phyloP scores from a whole-genome alignment of 345 rosid species.

The Bretschneidera sinensis region DNA sequence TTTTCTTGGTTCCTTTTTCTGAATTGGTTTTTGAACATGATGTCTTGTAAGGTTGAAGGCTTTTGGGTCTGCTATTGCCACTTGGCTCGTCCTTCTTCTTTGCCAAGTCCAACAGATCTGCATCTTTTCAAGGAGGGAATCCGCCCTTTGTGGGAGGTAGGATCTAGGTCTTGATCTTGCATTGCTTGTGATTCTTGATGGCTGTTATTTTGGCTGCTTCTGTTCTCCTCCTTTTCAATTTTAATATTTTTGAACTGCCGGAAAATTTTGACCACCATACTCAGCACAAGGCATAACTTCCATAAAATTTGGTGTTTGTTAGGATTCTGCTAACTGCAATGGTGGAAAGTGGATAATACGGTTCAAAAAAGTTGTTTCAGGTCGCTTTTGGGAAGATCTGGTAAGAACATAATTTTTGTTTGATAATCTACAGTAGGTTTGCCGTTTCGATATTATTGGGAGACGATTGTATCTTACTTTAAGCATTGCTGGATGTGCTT shows the following conservation, averaged over 20 bases:
- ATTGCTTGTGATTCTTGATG: background rate
- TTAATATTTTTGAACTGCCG: background rate
- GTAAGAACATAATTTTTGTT: slow-evolving; percentile 36
- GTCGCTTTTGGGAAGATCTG: slow-evolving; percentile 98
- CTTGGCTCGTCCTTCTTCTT: slow-evolving; percentile 78
- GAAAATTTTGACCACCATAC: background rate
- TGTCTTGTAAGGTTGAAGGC: slow-evolving; percentile 56
- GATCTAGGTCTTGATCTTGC: slow-evolving; percentile 7
- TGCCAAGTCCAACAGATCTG: slow-evolving; percentile 88
- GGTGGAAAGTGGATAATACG: slow-evolving; percentile 99
- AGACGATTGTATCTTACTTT: background rate
- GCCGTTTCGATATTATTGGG: background rate
- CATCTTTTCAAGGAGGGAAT: slow-evolving; percentile 93
- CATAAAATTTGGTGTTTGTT: slow-evolving; percentile 17
- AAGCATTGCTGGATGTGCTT: background rate
- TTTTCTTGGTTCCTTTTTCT: slow-evolving; percentile 13
- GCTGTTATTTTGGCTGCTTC: background rate
- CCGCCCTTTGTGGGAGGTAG: slow-evolving; percentile 95
- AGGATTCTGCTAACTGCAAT: slow-evolving; percentile 90
- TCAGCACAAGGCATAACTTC: background rate
- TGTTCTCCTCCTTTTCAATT: background rate
- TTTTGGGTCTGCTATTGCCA: slow-evolving; percentile 94
- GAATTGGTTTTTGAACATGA: background rate
- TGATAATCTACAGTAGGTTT: too few species aligned
- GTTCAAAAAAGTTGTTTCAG: slow-evolving; percentile 86